phyloP scores from a whole-genome alignment of 1,284 basidiomycete species.

The Sphagnurus paluster region DNA sequence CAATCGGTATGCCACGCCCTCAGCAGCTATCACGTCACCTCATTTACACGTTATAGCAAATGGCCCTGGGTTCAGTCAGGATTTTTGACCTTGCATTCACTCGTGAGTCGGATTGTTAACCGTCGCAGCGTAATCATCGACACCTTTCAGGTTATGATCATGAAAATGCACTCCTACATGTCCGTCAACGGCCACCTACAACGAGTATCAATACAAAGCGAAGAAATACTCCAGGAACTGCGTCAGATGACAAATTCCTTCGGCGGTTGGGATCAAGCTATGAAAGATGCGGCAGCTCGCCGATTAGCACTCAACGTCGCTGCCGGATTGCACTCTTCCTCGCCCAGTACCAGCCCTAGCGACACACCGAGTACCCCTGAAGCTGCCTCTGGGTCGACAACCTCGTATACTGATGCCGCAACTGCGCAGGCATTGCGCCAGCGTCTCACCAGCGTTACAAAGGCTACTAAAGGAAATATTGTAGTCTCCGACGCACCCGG shows the following conservation, averaged over 20 bases:
- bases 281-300: constrained; percentile 46
- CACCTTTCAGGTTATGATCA: constrained; percentile 71
- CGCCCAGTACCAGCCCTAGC: constrained; percentile 24
- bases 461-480: constrained; percentile 20
- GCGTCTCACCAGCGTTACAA: constrained; percentile 45
- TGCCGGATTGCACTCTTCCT: constrained; percentile 13
- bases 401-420: constrained; percentile 54
- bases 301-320: constrained; percentile 36
- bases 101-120: constrained; percentile 44
- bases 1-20: constrained; percentile 51
- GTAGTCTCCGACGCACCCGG: constrained; percentile 10
- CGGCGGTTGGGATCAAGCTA: constrained; percentile 67
- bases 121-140: constrained; percentile 4
- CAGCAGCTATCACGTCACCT: not conserved
- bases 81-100: constrained; percentile 89
- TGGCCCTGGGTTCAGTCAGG: constrained; percentile 99
- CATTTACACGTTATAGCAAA: constrained; percentile 45
- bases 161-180: constrained; percentile 98
- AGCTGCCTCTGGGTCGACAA: constrained; percentile 40
- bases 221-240: constrained; percentile 44
- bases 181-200: constrained; percentile 87
- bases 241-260: constrained; percentile 45
- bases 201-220: constrained; percentile 47
- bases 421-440: constrained; percentile 54
- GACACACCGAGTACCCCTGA: constrained; percentile 33